These are phyloP conservation scores for Backusella macrospora DNA, from an alignment of 192 early-diverging fungal genomes.

Conservation along the genomic window DNA sequence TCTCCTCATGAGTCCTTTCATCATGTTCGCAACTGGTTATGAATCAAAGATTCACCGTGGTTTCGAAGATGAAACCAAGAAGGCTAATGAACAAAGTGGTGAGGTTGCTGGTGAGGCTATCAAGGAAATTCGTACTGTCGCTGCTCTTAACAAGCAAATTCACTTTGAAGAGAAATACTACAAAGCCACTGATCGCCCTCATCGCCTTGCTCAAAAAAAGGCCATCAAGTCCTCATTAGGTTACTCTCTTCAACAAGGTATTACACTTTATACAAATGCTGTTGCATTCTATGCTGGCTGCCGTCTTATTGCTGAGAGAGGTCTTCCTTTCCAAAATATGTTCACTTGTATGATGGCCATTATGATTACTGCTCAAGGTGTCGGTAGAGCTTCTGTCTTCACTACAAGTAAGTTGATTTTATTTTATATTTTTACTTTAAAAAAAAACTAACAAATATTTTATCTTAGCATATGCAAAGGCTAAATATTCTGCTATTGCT, in stretches of 20 bases:
- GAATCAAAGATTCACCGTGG: slow-evolving; percentile 57
- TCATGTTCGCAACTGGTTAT: slow-evolving; percentile 57
- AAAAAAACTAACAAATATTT: slow-evolving; percentile 22
- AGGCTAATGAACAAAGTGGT: slow-evolving; percentile 75
- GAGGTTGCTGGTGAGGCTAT: slow-evolving; percentile 86
- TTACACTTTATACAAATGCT: slow-evolving; percentile 75
- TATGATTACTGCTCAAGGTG: slow-evolving; percentile 67
- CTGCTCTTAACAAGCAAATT: slow-evolving; percentile 72
- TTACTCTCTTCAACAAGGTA: slow-evolving; percentile 71
- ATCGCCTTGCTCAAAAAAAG: slow-evolving; percentile 68
- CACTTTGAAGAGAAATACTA: slow-evolving; percentile 69
- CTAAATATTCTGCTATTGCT: slow-evolving; percentile 74
- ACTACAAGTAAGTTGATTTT: slow-evolving; percentile 3
- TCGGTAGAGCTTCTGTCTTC: slow-evolving; percentile 67
- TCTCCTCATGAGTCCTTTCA: slow-evolving; percentile 61
- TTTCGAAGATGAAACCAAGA: slow-evolving; percentile 69
- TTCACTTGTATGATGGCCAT: slow-evolving; percentile 76
- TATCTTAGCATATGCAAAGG: slow-evolving; percentile 75
- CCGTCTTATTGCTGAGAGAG: slow-evolving; percentile 56
- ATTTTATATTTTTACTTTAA: neutral
- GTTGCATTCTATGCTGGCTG: slow-evolving; percentile 74
- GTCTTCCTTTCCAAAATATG: slow-evolving; percentile 53
- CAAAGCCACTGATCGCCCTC: slow-evolving; percentile 66
- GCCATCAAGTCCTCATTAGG: slow-evolving; percentile 67
- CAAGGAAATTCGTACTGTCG: slow-evolving; percentile 83